Conservation (phyloP, 495 filamentous ascomycete genomes). For the Xylaria flabelliformis region DNA sequence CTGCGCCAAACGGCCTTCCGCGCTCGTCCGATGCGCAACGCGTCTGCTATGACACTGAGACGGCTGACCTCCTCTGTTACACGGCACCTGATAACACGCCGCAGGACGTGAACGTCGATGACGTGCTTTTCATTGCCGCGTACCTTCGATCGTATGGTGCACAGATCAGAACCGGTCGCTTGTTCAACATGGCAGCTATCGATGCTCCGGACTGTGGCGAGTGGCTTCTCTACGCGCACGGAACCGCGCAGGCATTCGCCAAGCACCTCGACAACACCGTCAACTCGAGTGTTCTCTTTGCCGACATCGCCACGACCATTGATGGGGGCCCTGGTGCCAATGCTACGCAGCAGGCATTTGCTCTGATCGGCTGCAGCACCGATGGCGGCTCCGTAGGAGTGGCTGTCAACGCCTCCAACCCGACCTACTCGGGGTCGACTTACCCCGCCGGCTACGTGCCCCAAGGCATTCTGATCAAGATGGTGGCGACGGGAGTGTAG, state of each 20-base stretch:
- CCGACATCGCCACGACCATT: slow-evolving; percentile 20
- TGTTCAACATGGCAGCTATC: background rate
- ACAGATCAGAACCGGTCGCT: background rate
- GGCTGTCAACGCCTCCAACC: slow-evolving; percentile 8
- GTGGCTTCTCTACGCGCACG: slow-evolving; percentile 4
- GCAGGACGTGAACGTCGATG: background rate
- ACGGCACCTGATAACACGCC: slow-evolving; percentile 5
- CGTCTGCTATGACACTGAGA: slow-evolving; percentile 9
- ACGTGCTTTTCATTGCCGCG: background rate
- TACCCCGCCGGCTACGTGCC: slow-evolving; percentile 16
- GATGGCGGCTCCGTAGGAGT: slow-evolving; percentile 29
- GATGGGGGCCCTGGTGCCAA: background rate
- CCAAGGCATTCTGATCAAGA: slow-evolving; percentile 30
- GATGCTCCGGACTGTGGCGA: slow-evolving; percentile 11
- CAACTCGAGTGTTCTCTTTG: slow-evolving; percentile 11
- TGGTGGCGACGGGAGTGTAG: slow-evolving; percentile 21
- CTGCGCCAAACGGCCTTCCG: background rate
- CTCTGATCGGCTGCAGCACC: slow-evolving; percentile 12
- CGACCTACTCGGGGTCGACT: slow-evolving; percentile 25
- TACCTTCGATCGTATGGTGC: slow-evolving; percentile 4
- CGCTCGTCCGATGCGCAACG: no score
- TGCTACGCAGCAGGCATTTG: slow-evolving; percentile 8
- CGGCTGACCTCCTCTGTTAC: background rate
- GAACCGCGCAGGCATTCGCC: slow-evolving; percentile 11
- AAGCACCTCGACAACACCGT: slow-evolving; percentile 14